Conservation (phyloP, 2,329 filamentous ascomycete species). For the Diaporthe australafricana region DNA sequence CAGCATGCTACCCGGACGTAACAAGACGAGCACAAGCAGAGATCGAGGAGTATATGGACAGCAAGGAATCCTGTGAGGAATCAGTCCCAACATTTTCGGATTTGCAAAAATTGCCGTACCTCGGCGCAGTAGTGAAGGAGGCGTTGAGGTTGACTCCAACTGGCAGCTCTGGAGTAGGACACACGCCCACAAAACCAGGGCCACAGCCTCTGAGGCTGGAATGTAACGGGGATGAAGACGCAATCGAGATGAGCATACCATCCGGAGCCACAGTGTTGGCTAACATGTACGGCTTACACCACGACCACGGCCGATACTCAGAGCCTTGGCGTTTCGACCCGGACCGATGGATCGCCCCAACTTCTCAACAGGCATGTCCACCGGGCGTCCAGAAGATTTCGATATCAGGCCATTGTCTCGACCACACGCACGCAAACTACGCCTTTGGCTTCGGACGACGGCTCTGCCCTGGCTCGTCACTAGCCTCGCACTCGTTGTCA, state of each 20-base stretch:
- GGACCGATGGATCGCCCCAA: conserved; percentile 21
- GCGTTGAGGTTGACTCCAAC: conserved; percentile 33
- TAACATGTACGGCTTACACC: conserved; percentile 34
- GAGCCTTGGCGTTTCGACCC: conserved; percentile 35
- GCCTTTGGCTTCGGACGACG: conserved; percentile 34
- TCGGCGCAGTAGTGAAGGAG: conserved; percentile 32
- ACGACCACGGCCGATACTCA: conserved; percentile 15
- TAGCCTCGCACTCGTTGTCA: conserved; percentile 31
- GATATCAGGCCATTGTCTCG: background rate
- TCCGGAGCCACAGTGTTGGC: conserved; percentile 29
- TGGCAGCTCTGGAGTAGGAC: conserved; percentile 34
- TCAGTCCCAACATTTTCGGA: conserved; percentile 27
- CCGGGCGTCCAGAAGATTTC: background rate
- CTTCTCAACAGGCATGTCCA: background rate
- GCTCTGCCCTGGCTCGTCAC: conserved; percentile 29
- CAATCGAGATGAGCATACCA: background rate
- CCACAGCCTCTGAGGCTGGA: background rate
- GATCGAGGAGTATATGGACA: conserved; percentile 5
- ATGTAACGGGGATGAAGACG: background rate
- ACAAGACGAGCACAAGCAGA: conserved; percentile 23
- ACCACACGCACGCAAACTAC: conserved; percentile 30
- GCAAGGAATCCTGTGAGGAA: background rate
- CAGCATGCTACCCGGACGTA: conserved; percentile 26
- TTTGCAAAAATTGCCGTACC: conserved; percentile 25
- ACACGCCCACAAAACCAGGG: conserved; percentile 9